Evolutionary conservation across 495 filamentous ascomycete genomes (phyloP).

Genomic region (Penicillium coffeae): DNA sequence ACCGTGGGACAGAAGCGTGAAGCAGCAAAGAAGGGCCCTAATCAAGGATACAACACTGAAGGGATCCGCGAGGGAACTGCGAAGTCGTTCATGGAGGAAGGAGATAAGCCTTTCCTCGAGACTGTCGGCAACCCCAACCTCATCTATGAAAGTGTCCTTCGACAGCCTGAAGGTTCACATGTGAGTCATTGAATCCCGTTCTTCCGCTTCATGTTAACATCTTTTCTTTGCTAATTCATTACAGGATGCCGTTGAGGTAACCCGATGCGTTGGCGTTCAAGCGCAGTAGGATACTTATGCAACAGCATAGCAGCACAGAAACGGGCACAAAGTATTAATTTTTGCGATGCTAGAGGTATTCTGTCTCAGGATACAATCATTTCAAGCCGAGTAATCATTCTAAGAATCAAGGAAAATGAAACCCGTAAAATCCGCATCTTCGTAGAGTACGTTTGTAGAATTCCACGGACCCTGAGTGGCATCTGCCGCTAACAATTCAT

Average conservation of each 20-base stretch:
- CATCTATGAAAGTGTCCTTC: slow-evolving; percentile 61
- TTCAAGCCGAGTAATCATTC: too few relatives aligned
- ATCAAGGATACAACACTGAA: slow-evolving; percentile 21
- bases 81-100: slow-evolving; percentile 27
- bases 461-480: neutral
- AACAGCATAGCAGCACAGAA: neutral
- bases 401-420: too few relatives aligned
- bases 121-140: slow-evolving; percentile 65
- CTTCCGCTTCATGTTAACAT: neutral
- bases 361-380: too few relatives aligned
- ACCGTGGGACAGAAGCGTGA: slow-evolving; percentile 33
- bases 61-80: slow-evolving; percentile 29
- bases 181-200: slow-evolving; percentile 19
- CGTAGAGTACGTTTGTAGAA: too few relatives aligned
- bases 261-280: slow-evolving; percentile 55
- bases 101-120: slow-evolving; percentile 40
- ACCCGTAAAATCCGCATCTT: too few relatives aligned
- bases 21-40: slow-evolving; percentile 28
- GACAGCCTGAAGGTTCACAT: slow-evolving; percentile 51
- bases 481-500: neutral
- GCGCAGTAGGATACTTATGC: slow-evolving; percentile 7
- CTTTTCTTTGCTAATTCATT: too few relatives aligned
- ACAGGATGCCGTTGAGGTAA: slow-evolving; percentile 74
- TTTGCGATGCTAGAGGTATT: neutral
- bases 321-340: too few relatives aligned